phyloP scores from a whole-genome alignment of 192 early-diverging fungal genomes.

The Backusella psychrophila region DNA sequence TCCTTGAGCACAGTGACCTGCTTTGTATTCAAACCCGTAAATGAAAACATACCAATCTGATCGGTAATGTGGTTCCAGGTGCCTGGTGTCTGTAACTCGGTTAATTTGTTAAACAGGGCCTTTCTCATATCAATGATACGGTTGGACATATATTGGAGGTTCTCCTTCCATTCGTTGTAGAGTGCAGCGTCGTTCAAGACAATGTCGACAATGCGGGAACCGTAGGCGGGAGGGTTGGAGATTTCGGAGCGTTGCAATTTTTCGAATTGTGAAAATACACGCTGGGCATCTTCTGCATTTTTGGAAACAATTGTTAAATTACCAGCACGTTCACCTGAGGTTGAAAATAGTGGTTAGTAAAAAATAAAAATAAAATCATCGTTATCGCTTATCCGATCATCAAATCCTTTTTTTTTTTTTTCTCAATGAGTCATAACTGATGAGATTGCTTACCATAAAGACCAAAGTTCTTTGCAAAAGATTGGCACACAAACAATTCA shows the following conservation, averaged over 20 bases:
- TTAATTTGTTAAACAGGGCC: constrained; percentile 61
- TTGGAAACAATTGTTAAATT: constrained; percentile 76
- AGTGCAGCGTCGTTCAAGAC: constrained; percentile 84
- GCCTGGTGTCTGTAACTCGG: constrained; percentile 80
- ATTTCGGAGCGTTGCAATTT: constrained; percentile 81
- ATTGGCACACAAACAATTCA: constrained; percentile 89
- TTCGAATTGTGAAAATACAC: constrained; percentile 80
- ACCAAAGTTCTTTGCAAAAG: constrained; percentile 98
- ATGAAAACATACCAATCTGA: constrained; percentile 99
- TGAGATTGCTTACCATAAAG: constrained; percentile 69
- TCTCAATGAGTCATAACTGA: background rate
- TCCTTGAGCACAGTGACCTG: constrained; percentile 82
- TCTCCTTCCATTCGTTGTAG: constrained; percentile 78
- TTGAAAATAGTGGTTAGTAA: background rate
- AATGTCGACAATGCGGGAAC: constrained; percentile 80
- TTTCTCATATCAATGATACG: constrained; percentile 91
- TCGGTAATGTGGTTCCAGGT: constrained; percentile 94
- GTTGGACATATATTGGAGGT: constrained; percentile 79
- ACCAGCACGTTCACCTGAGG: constrained; percentile 80
- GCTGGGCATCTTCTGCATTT: constrained; percentile 46
- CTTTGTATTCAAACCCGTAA: constrained; percentile 66
- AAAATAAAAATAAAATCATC: background rate
- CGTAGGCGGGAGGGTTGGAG: constrained; percentile 89
- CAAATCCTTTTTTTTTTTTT: background rate
- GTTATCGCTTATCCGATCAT: background rate